phyloP scores from a whole-genome alignment of 495 filamentous ascomycete species.

The Penicillium coffeae region DNA sequence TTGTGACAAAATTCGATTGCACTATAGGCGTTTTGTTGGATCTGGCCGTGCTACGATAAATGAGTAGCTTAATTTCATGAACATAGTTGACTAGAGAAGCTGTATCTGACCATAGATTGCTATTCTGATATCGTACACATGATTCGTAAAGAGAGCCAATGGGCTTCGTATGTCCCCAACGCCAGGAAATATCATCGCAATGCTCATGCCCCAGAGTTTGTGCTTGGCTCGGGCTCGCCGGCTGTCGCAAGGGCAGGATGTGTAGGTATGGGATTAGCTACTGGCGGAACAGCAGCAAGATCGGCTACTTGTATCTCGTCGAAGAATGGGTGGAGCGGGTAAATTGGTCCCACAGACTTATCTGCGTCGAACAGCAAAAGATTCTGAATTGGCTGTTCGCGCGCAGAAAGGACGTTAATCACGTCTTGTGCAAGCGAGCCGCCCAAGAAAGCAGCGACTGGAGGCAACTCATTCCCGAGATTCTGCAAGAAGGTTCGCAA shows the following conservation, averaged over 20 bases:
- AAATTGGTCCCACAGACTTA: constrained; percentile 69
- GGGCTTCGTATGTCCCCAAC: background rate
- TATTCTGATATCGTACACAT: constrained; percentile 5
- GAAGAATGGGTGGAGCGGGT: constrained; percentile 73
- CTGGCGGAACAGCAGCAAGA: constrained; percentile 29
- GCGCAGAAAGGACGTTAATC: constrained; percentile 86
- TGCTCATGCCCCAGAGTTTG: background rate
- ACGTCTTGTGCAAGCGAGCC: constrained; percentile 92
- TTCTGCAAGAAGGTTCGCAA: constrained; percentile 81
- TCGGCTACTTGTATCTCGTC: constrained; percentile 28
- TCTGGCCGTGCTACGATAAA: background rate
- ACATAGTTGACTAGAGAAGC: background rate
- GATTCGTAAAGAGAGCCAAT: constrained; percentile 3
- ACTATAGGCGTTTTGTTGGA: background rate
- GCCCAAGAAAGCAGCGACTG: constrained; percentile 85
- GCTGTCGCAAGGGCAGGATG: constrained; percentile 10
- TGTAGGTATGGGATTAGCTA: constrained; percentile 27
- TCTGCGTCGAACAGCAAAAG: constrained; percentile 89
- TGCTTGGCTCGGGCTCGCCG: background rate
- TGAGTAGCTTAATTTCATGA: constrained; percentile 3
- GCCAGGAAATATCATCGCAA: background rate
- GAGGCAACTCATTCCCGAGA: constrained; percentile 73
- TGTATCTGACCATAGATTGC: background rate
- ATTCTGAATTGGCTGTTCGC: constrained; percentile 94
- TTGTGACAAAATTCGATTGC: background rate